Conservation (phyloP, 164 flowering plant species). For the Annona squamosa region DNA sequence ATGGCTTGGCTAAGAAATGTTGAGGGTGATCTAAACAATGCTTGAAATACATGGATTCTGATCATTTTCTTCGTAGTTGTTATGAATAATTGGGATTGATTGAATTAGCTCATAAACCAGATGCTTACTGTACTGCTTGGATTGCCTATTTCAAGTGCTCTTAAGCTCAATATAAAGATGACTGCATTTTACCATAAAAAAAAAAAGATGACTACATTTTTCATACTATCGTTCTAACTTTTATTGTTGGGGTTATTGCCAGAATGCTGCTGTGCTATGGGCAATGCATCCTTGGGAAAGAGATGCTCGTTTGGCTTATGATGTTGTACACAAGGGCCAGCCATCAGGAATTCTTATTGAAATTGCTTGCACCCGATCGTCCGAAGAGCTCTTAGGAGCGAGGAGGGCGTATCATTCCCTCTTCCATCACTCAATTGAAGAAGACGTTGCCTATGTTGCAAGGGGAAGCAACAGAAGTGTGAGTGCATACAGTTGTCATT, state of each 20-base stretch:
- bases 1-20: no score
- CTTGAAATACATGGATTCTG: no score
- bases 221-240: not conserved
- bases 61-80: not conserved
- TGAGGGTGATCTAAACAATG: no score
- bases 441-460: constrained; percentile 58
- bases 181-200: not conserved
- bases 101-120: not conserved
- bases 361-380: constrained; percentile 67
- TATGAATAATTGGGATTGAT: not conserved
- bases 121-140: not conserved
- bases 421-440: constrained; percentile 71
- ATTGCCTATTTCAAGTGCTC: not conserved
- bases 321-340: constrained; percentile 36
- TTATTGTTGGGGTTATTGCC: not conserved
- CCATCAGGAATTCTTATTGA: constrained; percentile 45
- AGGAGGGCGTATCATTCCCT: constrained; percentile 81
- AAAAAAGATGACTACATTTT: not conserved
- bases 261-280: constrained; percentile 76
- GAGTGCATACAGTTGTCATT: not conserved
- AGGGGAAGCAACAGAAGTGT: constrained; percentile 44
- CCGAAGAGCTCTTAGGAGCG: constrained; percentile 70
- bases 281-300: constrained; percentile 87
- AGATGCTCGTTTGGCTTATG: constrained; percentile 64
- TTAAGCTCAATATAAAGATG: not conserved